Evolutionary conservation across 768 basidiomycete genomes (phyloP), one percentile per base, ranked within the genome.

Genomic region (Psilocybe azurescens): DNA sequence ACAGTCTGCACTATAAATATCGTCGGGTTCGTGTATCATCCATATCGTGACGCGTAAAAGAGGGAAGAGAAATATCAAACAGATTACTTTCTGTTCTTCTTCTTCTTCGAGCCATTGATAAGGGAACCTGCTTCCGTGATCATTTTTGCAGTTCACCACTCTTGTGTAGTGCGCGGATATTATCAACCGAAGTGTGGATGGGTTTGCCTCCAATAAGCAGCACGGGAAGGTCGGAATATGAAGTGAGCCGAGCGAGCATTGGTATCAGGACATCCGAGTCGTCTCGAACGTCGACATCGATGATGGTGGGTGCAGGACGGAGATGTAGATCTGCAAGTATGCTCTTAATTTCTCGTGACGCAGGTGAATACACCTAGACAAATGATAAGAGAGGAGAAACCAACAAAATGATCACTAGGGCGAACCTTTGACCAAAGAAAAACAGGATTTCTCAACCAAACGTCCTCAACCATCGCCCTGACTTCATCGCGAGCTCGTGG

Each of bases 371-470:
- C 20, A 81, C 70, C 91, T 91, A 63, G 29, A 39, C 63, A 33
- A 56, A 56, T 52, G 36, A 38, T 48, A 65, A 57, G 56, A 38
- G 57, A 58, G 24, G 10, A 13, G 16, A 41, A 18, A 53, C 60
- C 48, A 9, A 30, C 4, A 53, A 33, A 56, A 52, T 38, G 10
- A 64, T 28, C 20, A 9, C 68, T 10, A 61, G 47, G 61, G 67
- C 73, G 32, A 67, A 86, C 92, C 81, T 91, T 90, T 46, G 88
- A 82, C 68, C 89, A 93, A 14, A 94, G 75, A 61, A 93, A 83
- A 39, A 94, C 86, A 0, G 93, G 93, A 67, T 90, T 87, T 39
- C 83, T 81, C 3, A 80, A 67, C 93, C 93, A 94, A 1, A 90
- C 85, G 32, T 91, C 86, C 1, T 80, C 75, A 6, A 88, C 82